Evolutionary conservation across 768 basidiomycete species (phyloP), one percentile per base, ranked within the genome.

Genomic region (Cystofilobasidium bisporidii): DNA sequence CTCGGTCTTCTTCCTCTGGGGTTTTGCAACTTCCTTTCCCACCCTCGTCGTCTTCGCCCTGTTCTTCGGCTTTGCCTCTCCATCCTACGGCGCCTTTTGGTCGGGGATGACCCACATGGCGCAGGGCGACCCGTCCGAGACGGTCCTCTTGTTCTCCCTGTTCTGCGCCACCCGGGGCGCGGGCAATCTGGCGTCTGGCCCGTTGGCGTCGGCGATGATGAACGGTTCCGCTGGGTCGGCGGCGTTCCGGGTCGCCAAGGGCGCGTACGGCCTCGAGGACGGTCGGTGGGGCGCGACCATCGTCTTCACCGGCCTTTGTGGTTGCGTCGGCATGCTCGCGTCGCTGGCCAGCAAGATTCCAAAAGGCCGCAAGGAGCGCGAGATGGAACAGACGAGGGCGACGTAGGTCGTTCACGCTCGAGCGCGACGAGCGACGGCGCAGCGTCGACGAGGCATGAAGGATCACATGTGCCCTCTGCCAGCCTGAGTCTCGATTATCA

Each of bases 201-300:
- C 41, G 4, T 1, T 61, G 17, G 60, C 41, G 4, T 1, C 26
- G 4, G 24, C 20, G 17, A 11, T 61, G n/a, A 26, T 61, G 8
- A 3, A 3, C 14, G 17, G 24, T 2, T 61, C 60, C 3, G 15
- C 15, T 6, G 43, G 43, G 2, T 61, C 60, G 38, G n/a, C 12
- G n/a, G n/a, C 40, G 45, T 61, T 22, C 18, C n/a, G 1, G 22
- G 17, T n/a, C 11, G 40, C 38, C 11, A 26, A 30, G 9, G 60
- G 60, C 41, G 60, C 60, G 12, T 61, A 26, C 60, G 60, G 60
- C 11, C 26, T 61, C 22, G 60, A 61, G 15, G 26, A 61, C 24
- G 60, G 60, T 1, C 3, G 41, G 26, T 61, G 60, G 60, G 60
- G 41, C 4, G 38, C 30, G 11, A 45, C n/a, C 11, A 45, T 61